Evolutionary conservation across 345 rosid species (phyloP), one percentile per base, ranked within the genome.

Genomic region (Pseudoturritis turrita): DNA sequence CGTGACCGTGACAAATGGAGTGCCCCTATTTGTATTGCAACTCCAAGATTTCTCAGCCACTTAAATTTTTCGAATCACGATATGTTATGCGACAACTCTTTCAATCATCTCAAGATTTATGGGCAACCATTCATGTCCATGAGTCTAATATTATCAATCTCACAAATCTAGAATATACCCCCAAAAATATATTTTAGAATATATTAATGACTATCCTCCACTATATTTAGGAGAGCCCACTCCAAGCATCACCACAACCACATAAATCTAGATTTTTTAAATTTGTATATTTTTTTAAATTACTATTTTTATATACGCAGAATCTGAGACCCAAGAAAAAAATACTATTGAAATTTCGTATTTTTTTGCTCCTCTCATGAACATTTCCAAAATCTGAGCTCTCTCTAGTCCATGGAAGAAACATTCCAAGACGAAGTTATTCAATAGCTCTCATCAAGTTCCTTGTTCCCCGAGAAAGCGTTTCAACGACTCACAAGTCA

Each of bases 141-240:
- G 36, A 33, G 9, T 56, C 12, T 50, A 44, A 10, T 23, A 26
- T 22, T 31, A n/a, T 25, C 51, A 17, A 29, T 54, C 5, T 7
- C 3, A 13, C n/a, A 33, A 63, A 33, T 54, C 28, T 53, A 54
- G 2, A 23, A 43, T 1, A 52, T 10, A 39, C 33, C 6, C 18
- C 9, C 10, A 21, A 65, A 39, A 39, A 37, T 25, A 23, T 67
- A 52, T 53, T 21, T 39, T 22, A 23, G 40, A 56, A 44, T 55
- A 55, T 43, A n/a, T n/a, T 21, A 45, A 40, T 45, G 55, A 55
- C 9, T 55, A 19, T 14, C 60, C 4, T 58, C 44, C 60, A 49
- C 78, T 74, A 67, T 58, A 50, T 29, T 58, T 74, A 66, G 73
- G 52, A 65, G 21, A 47, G 5, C 59, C 60, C 28, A 65, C 45